phyloP scores from a whole-genome alignment of 305 asterid genomes.

The Striga hermonthica region DNA sequence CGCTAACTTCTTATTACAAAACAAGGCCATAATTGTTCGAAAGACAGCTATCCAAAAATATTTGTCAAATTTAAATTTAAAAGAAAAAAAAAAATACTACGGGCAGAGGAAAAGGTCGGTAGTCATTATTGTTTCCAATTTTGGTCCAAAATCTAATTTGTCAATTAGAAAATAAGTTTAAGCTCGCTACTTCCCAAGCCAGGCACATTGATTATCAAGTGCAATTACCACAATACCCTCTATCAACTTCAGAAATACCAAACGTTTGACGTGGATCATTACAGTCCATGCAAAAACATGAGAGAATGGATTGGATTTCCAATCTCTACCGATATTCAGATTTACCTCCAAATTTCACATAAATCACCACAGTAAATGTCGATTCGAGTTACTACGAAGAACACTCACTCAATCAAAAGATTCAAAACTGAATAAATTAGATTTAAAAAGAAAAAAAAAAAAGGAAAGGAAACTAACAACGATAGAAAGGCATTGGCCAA shows the following conservation, averaged over 20 bases:
- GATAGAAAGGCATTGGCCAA: constrained; percentile 19
- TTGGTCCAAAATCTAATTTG: too few species aligned
- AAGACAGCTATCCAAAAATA: not conserved
- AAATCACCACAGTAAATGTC: constrained; percentile 7
- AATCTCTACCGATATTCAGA: constrained; percentile 15
- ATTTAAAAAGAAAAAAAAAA: constrained; percentile 13
- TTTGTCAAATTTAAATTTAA: not conserved
- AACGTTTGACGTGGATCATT: constrained; percentile 52
- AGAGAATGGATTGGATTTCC: constrained; percentile 15
- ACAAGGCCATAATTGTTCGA: too few species aligned
- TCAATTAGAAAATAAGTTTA: not conserved
- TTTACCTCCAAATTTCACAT: constrained; percentile 16
- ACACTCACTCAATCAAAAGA: too few species aligned
- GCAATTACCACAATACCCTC: constrained; percentile 33
- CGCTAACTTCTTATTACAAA: too few species aligned
- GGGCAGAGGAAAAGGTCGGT: not conserved
- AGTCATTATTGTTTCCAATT: not conserved
- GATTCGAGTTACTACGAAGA: not conserved
- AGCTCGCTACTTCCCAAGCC: not conserved
- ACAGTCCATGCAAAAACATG: constrained; percentile 45
- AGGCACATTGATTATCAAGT: constrained; percentile 12
- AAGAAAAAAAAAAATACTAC: too few species aligned
- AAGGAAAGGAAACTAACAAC: constrained; percentile 3
- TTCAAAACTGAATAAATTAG: not conserved
- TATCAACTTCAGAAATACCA: constrained; percentile 17